These are phyloP conservation scores for Serendipita vermifera DNA, from an alignment of 768 basidiomycete genomes.

Conservation along the genomic window DNA sequence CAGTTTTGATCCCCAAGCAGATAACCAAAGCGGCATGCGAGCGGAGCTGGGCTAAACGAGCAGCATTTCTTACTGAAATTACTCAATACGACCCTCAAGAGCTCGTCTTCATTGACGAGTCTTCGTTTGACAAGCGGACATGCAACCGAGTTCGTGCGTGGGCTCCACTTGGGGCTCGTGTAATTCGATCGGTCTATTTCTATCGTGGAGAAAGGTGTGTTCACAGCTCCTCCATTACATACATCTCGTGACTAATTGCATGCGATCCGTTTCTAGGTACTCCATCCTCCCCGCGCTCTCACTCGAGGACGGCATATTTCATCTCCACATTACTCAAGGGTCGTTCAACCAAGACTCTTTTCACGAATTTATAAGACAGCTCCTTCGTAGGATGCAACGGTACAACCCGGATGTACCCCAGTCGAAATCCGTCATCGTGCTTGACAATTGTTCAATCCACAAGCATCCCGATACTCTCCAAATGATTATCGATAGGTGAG, in stretches of 20 bases:
- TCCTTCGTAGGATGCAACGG: slow-evolving; percentile 29
- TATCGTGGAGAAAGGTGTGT: slow-evolving; percentile 18
- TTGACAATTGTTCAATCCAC: slow-evolving; percentile 15
- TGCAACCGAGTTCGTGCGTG: slow-evolving; percentile 12
- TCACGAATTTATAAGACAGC: slow-evolving; percentile 22
- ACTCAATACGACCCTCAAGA: slow-evolving; percentile 13
- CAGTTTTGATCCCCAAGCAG: too few relatives aligned
- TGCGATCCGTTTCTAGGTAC: slow-evolving; percentile 17
- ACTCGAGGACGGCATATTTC: slow-evolving; percentile 26
- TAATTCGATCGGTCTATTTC: slow-evolving; percentile 14
- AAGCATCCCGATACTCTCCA: slow-evolving; percentile 10
- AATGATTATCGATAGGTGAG: slow-evolving; percentile 6
- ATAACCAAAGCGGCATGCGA: background rate
- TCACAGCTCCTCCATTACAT: background rate
- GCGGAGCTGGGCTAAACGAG: background rate
- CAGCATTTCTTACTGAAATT: background rate
- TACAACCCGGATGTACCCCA: slow-evolving; percentile 14
- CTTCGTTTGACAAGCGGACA: slow-evolving; percentile 12
- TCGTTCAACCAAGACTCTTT: slow-evolving; percentile 24
- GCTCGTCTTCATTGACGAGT: slow-evolving; percentile 18
- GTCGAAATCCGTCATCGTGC: slow-evolving; percentile 12
- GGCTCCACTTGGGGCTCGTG: slow-evolving; percentile 13
- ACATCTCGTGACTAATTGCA: too few relatives aligned
- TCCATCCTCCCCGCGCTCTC: slow-evolving; percentile 29
- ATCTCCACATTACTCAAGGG: slow-evolving; percentile 21